These are phyloP conservation scores for Pseudevernia furfuracea DNA, from an alignment of 495 filamentous ascomycete species.

Conservation along the genomic window DNA sequence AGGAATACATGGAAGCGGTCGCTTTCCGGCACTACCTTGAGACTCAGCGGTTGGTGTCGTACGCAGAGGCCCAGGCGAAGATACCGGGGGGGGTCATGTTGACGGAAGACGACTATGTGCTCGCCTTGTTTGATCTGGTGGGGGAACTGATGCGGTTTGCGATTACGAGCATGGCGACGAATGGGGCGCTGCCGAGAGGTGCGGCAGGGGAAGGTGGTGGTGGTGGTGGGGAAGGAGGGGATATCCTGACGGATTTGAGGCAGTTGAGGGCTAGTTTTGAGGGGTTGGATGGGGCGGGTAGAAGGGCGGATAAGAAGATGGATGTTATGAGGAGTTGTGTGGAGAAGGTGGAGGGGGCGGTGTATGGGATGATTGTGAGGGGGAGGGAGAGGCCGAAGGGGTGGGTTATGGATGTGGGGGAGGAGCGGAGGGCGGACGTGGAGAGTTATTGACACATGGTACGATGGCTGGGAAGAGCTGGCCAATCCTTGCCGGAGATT, in stretches of 20 bases:
- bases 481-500: background rate
- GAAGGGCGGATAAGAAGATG: slow-evolving; percentile 63
- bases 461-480: background rate
- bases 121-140: slow-evolving; percentile 85
- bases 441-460: slow-evolving; percentile 33
- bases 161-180: slow-evolving; percentile 68
- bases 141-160: slow-evolving; percentile 96
- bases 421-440: slow-evolving; percentile 33
- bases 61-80: slow-evolving; percentile 45
- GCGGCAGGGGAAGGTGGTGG: slow-evolving; percentile 19
- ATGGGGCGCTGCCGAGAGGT: slow-evolving; percentile 42
- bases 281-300: slow-evolving; percentile 46
- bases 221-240: slow-evolving; percentile 24
- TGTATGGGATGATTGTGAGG: slow-evolving; percentile 77
- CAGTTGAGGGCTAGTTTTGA: slow-evolving; percentile 67
- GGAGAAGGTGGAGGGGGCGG: slow-evolving; percentile 84
- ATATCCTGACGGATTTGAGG: slow-evolving; percentile 67
- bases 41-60: slow-evolving; percentile 63
- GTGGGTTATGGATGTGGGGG: slow-evolving; percentile 77
- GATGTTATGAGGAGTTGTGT: slow-evolving; percentile 82
- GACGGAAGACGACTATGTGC: slow-evolving; percentile 76
- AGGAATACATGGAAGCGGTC: slow-evolving; percentile 87
- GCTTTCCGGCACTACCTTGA: slow-evolving; percentile 81
- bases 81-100: slow-evolving; percentile 52
- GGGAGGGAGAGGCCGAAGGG: slow-evolving; percentile 85